These are phyloP conservation scores for Priceomyces melissophilus DNA, from an alignment of 805 yeast species.

Conservation along the genomic window DNA sequence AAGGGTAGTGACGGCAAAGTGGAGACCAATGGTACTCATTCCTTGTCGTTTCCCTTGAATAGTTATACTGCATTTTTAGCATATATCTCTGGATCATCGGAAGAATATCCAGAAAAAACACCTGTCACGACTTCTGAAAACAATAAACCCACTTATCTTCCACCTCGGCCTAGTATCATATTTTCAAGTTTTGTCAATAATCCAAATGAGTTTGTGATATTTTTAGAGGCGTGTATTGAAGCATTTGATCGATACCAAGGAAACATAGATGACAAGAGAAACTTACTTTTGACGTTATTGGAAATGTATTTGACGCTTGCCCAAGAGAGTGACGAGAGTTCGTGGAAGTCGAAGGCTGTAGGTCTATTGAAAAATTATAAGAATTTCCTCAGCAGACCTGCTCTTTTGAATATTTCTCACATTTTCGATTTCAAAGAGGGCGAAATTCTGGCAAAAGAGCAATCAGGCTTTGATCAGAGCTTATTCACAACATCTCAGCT, in stretches of 20 bases:
- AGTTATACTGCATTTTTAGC: conserved; percentile 31
- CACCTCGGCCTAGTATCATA: conserved; percentile 85
- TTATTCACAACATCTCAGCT: conserved; percentile 64
- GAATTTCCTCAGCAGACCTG: conserved; percentile 50
- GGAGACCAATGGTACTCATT: conserved; percentile 11
- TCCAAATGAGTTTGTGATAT: conserved; percentile 85
- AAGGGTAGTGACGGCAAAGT: conserved; percentile 6
- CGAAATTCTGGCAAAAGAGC: conserved; percentile 38
- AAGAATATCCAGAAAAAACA: conserved; percentile 10
- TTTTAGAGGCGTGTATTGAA: conserved; percentile 86
- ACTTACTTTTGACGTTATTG: conserved; percentile 70
- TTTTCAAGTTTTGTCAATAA: conserved; percentile 84
- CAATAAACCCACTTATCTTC: conserved; percentile 68
- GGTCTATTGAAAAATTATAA: conserved; percentile 46
- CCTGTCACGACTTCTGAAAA: conserved; percentile 4
- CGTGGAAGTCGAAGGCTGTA: conserved; percentile 69
- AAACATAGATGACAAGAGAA: conserved; percentile 62
- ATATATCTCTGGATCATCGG: conserved; percentile 22
- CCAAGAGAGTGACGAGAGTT: conserved; percentile 26
- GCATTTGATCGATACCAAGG: conserved; percentile 77
- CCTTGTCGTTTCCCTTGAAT: conserved; percentile 18
- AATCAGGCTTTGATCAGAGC: conserved; percentile 52
- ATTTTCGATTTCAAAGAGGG: conserved; percentile 53
- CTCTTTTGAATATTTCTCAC: conserved; percentile 55
- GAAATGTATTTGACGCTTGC: conserved; percentile 75